Base-by-base conservation (phyloP, 2,329 filamentous ascomycete genomes). In the Botrytis byssoidea region DNA sequence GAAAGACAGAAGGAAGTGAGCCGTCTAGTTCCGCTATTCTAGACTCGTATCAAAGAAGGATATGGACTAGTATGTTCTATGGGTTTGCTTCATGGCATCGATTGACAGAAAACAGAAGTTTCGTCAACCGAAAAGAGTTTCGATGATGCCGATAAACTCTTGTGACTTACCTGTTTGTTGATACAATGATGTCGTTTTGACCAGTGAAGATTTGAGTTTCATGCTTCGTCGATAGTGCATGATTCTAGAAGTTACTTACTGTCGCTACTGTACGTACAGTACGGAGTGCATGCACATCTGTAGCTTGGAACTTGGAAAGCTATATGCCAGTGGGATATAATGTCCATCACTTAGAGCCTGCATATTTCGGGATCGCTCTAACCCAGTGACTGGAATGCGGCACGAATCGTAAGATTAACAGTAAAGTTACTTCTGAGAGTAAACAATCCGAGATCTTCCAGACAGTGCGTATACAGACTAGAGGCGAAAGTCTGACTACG, bases 261-360 rank as follows among this genome's bases (percentile, higher is more conserved):
- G 37, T 20, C 20, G 22, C 37, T 22, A 64, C 61, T 64, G 44
- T 51, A 51, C 6, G 32, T 51, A 37, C 44, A 25, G 25, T 51
- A 37, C 20, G 44, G 32, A 51, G 64, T 67, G 64, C 64, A 67
- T 67, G 44, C 64, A 67, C n/a, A 16, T 29, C 18, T 48, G 35
- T 46, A 29, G 22, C n/a, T 35, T 40, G 37, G 25, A 46, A 51
- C 20, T 35, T 20, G n/a, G 32, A 32, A 51, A 51, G 32, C 32
- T 55, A 67, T 67, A 67, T 67, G 46, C 65, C 65, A 48, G 64
- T 37, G 44, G 44, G 44, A 48, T 37, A 35, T 46, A 18, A 48
- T n/a, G 29, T 25, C 44, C 42, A 35, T 37, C 18, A 51, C 22
- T 42, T 37, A 22, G 20, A 48, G 64, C 64, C 22, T 51, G 32